These are phyloP conservation scores for Aspergillus sp. DNA, from an alignment of 2,329 filamentous ascomycete species.

Conservation along the genomic window DNA sequence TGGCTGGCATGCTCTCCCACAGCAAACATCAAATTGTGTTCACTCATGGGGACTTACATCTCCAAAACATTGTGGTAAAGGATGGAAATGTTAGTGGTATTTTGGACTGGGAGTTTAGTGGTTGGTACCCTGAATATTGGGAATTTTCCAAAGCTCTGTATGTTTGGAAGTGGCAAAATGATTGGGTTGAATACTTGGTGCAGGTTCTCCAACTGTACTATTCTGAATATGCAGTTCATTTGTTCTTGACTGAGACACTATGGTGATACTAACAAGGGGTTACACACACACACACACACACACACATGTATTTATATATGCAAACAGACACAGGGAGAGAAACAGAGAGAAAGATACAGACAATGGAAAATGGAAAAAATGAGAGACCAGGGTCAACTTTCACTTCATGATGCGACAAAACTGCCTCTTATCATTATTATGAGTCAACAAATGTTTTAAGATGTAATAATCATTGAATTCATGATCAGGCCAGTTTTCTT, in stretches of 20 bases:
- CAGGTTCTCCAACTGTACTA: conserved; percentile 19
- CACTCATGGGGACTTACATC: conserved; percentile 24
- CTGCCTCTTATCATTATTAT: no score
- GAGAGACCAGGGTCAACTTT: no score
- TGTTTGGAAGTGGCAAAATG: conserved; percentile 23
- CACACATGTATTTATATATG: no score
- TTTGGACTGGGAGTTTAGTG: conserved; percentile 31
- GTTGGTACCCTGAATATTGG: conserved; percentile 36
- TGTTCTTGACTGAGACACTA: not conserved
- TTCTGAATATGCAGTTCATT: not conserved
- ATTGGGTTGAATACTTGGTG: conserved; percentile 24
- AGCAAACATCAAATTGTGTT: conserved; percentile 17
- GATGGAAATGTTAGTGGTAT: conserved; percentile 18
- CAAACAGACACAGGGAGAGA: no score
- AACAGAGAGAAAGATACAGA: no score
- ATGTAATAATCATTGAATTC: not conserved
- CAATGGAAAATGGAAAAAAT: no score
- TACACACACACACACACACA: no score
- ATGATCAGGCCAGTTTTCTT: not conserved
- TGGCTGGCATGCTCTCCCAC: conserved; percentile 8
- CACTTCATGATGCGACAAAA: no score
- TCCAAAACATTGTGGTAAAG: conserved; percentile 24
- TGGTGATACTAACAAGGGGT: not conserved
- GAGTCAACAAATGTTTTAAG: no score
- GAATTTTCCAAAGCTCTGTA: conserved; percentile 29